These are phyloP conservation scores for Laguncularia racemosa DNA, from an alignment of 345 rosid genomes.

Conservation along the genomic window DNA sequence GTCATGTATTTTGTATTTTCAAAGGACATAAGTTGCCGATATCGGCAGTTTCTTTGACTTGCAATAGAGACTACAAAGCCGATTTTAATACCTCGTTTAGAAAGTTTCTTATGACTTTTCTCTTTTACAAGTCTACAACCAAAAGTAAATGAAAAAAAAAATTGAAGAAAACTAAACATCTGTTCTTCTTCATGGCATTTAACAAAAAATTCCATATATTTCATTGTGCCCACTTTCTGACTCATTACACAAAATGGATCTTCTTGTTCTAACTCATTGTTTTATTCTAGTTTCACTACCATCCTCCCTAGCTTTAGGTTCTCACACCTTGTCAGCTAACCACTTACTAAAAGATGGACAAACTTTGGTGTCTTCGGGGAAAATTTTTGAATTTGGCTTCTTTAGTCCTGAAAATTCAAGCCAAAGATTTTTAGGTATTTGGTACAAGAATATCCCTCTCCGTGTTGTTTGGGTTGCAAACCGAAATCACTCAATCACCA, in stretches of 20 bases:
- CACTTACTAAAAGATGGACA: conserved; percentile 11
- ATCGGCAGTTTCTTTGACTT: no score
- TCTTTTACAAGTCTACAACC: no score
- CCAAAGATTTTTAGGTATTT: conserved; percentile 14
- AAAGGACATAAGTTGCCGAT: no score
- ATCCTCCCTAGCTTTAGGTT: background rate
- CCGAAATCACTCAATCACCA: conserved; percentile 16
- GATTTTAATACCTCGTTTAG: no score
- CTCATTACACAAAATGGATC: background rate
- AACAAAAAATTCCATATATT: background rate
- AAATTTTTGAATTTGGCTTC: conserved; percentile 19
- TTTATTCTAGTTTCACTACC: background rate
- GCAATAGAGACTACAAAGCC: no score
- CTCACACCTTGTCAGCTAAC: conserved; percentile 6
- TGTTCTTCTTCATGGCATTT: background rate
- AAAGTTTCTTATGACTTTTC: no score
- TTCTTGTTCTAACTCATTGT: background rate
- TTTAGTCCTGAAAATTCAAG: conserved; percentile 8
- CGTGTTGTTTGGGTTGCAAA: conserved; percentile 22
- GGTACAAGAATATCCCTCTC: conserved; percentile 16
- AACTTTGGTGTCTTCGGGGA: conserved; percentile 13
- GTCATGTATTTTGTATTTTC: no score
- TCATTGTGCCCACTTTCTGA: no score
- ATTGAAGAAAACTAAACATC: no score
- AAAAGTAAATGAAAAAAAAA: no score